phyloP scores from a whole-genome alignment of 73 alveolate species.

The Tetrahymena malaccensis region DNA sequence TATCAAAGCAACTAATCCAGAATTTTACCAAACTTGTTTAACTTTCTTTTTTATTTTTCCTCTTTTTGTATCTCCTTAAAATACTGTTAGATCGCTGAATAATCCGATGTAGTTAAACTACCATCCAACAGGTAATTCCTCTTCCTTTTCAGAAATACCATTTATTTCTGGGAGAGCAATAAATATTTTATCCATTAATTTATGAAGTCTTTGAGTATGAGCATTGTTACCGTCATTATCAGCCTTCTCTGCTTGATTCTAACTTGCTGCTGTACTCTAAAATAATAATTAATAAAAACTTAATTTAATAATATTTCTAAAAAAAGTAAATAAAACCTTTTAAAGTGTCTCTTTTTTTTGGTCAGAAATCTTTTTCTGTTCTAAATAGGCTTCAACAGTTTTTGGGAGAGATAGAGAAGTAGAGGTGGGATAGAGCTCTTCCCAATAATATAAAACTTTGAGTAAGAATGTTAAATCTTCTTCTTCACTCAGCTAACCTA shows the following conservation, averaged over 20 bases:
- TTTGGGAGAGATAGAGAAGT: conserved; percentile 1
- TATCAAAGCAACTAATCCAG: background rate
- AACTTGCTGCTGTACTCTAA: background rate
- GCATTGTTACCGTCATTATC: background rate
- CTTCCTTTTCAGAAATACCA: background rate
- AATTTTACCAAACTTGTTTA: conserved; percentile 24
- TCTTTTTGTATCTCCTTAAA: conserved; percentile 16
- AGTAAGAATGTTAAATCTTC: conserved; percentile 26
- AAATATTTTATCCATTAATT: conserved; percentile 30
- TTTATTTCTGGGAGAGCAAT: conserved; percentile 16
- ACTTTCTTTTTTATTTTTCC: conserved; percentile 32
- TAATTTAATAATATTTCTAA: background rate
- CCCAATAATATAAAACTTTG: conserved; percentile 34
- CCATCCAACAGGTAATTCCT: conserved; percentile 17
- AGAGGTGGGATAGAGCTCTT: conserved; percentile 23
- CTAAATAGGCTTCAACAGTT: conserved; percentile 3
- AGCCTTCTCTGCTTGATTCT: background rate
- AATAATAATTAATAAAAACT: background rate
- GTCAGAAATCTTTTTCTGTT: conserved; percentile 19
- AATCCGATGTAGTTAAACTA: conserved; percentile 18
- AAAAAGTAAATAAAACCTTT: background rate
- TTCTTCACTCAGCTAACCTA: conserved; percentile 20
- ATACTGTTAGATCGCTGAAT: conserved; percentile 14
- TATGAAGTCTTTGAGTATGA: background rate
- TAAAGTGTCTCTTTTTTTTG: background rate